These are phyloP conservation scores for Coleophoma crateriformis DNA, from an alignment of 2,329 filamentous ascomycete species.

Conservation along the genomic window DNA sequence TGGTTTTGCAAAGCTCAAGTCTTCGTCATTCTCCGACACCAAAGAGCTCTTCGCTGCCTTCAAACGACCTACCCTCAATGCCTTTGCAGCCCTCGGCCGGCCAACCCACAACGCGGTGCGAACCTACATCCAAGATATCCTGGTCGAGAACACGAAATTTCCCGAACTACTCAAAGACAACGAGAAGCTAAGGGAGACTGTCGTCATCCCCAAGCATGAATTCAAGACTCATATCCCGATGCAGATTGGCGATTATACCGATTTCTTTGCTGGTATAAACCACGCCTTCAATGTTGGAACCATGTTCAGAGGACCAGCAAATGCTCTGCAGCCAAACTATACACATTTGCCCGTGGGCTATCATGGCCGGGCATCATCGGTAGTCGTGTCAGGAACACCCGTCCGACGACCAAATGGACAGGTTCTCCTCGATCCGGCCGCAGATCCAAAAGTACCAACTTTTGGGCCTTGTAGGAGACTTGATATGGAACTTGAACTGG, in stretches of 20 bases:
- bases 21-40: slow-evolving; percentile 27
- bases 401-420: slow-evolving; percentile 73
- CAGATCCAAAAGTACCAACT: slow-evolving; percentile 54
- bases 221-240: slow-evolving; percentile 68
- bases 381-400: slow-evolving; percentile 69
- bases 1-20: slow-evolving; percentile 53
- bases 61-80: slow-evolving; percentile 60
- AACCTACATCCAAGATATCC: slow-evolving; percentile 61
- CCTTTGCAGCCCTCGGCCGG: slow-evolving; percentile 67
- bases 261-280: slow-evolving; percentile 78
- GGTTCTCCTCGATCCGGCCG: slow-evolving; percentile 58
- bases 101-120: slow-evolving; percentile 64
- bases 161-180: slow-evolving; percentile 61
- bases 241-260: slow-evolving; percentile 76
- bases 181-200: slow-evolving; percentile 45
- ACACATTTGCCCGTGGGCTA: slow-evolving; percentile 77
- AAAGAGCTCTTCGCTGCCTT: slow-evolving; percentile 57
- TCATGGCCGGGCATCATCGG: slow-evolving; percentile 70
- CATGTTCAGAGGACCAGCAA: slow-evolving; percentile 66
- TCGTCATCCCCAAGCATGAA: slow-evolving; percentile 51
- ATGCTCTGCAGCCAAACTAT: slow-evolving; percentile 77
- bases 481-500: slow-evolving; percentile 78
- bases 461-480: slow-evolving; percentile 61
- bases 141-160: slow-evolving; percentile 52
- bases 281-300: slow-evolving; percentile 61